Evolutionary conservation across 805 yeast genomes (phyloP).

Genomic region (Pichia gijzeniarum): DNA sequence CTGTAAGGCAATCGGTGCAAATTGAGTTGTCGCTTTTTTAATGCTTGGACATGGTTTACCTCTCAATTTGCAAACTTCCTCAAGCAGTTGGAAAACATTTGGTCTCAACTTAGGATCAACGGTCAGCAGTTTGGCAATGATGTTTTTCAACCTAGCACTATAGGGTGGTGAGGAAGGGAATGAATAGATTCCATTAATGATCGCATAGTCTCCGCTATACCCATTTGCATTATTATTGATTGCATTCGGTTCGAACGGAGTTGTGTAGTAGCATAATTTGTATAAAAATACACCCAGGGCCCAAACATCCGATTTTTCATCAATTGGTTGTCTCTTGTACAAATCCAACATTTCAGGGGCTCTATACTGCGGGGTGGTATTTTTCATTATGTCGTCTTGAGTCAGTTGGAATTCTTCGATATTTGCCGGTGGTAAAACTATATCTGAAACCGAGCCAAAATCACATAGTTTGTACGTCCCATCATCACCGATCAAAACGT

Average conservation of each 20-base stretch:
- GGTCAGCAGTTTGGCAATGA: conserved; percentile 54
- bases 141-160: conserved; percentile 54
- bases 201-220: conserved; percentile 53
- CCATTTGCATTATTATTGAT: conserved; percentile 31
- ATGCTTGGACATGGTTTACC: conserved; percentile 34
- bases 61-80: conserved; percentile 59
- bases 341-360: conserved; percentile 82
- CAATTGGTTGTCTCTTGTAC: conserved; percentile 59
- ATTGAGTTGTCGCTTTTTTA: conserved; percentile 10
- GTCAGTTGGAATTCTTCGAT: conserved; percentile 53
- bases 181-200: conserved; percentile 48
- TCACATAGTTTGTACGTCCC: conserved; percentile 68
- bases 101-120: conserved; percentile 71
- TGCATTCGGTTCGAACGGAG: conserved; percentile 62
- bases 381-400: conserved; percentile 64
- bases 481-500: conserved; percentile 56
- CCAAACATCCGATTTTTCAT: conserved; percentile 83
- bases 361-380: conserved; percentile 81
- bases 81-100: conserved; percentile 61
- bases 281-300: conserved; percentile 75
- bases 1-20: neutral
- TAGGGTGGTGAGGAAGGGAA: conserved; percentile 53
- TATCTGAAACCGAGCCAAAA: conserved; percentile 72
- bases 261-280: conserved; percentile 73
- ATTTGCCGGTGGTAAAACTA: conserved; percentile 54